phyloP scores from a whole-genome alignment of 78 protist genomes.

The Trichosphaerium sp. region DNA sequence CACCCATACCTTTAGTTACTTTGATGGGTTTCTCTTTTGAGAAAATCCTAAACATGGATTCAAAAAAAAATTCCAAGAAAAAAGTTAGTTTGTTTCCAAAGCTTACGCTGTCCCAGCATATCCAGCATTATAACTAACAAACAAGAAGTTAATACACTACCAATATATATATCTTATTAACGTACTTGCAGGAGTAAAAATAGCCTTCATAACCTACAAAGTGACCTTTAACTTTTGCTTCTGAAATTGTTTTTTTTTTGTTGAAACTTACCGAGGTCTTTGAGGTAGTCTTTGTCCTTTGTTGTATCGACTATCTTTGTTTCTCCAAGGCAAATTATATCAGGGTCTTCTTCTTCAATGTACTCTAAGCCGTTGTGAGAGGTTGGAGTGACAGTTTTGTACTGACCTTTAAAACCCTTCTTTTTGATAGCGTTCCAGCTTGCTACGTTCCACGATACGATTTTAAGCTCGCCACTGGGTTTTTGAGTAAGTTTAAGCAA shows the following conservation, averaged over 20 bases:
- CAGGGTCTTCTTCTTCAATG: constrained; percentile 36
- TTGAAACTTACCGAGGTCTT: no score
- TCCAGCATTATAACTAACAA: not conserved
- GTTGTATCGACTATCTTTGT: constrained; percentile 37
- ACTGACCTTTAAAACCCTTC: not conserved
- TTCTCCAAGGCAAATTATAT: constrained; percentile 57
- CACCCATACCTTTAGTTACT: constrained; percentile 29
- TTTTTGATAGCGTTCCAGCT: constrained; percentile 11
- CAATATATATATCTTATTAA: not conserved
- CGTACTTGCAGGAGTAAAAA: not conserved
- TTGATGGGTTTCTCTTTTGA: constrained; percentile 28
- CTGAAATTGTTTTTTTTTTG: no score
- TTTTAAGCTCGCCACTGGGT: constrained; percentile 20
- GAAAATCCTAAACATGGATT: not conserved
- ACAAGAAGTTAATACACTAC: no score
- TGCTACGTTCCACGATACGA: constrained; percentile 53
- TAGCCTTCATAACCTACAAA: no score
- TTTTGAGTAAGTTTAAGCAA: not conserved
- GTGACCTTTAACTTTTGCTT: no score
- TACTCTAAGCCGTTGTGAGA: constrained; percentile 21
- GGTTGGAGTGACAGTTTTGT: not conserved
- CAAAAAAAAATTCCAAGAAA: not conserved
- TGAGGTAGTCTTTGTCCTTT: not conserved
- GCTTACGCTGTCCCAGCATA: not conserved
- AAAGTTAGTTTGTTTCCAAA: not conserved